Percentiles rank a stretch among this genome's conserved stretches.
These are phyloP conservation scores for Pycnococcus provasolii DNA, from an alignment of 139 green algal genomes.

Conservation along the genomic window DNA sequence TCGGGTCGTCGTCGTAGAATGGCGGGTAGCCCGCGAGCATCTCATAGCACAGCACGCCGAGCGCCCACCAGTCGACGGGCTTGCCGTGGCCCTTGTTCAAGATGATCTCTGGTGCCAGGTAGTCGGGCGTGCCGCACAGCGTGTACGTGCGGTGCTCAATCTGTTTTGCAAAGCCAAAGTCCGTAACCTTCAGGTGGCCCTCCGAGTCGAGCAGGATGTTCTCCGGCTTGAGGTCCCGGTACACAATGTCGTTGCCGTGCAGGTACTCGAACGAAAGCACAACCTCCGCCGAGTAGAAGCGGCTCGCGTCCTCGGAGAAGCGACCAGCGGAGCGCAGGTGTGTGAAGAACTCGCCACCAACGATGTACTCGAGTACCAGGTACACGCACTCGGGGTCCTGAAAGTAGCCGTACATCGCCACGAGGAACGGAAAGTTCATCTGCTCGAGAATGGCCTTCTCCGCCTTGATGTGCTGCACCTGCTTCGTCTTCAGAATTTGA, in stretches of 20 bases:
- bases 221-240: conserved; percentile 40
- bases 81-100: conserved; percentile 51
- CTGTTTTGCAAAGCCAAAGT: conserved; percentile 24
- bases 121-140: conserved; percentile 60
- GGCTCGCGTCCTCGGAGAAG: conserved; percentile 18
- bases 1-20: conserved; percentile 58
- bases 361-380: conserved; percentile 65
- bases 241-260: conserved; percentile 21
- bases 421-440: conserved; percentile 47
- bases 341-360: conserved; percentile 65
- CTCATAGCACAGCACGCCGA: conserved; percentile 76
- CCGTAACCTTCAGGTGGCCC: conserved; percentile 66
- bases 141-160: conserved; percentile 29
- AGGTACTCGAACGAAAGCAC: conserved; percentile 28
- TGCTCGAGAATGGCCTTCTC: conserved; percentile 48
- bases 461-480: conserved; percentile 57
- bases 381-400: conserved; percentile 60
- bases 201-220: conserved; percentile 67
- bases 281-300: conserved; percentile 24
- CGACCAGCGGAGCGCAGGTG: conserved; percentile 32
- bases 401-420: conserved; percentile 45
- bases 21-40: conserved; percentile 59
- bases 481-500: conserved; percentile 52
- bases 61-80: conserved; percentile 70
- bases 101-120: conserved; percentile 69